Evolutionary conservation across 371 early-diverging fungal genomes (phyloP).

Genomic region (Chytridiales sp.): DNA sequence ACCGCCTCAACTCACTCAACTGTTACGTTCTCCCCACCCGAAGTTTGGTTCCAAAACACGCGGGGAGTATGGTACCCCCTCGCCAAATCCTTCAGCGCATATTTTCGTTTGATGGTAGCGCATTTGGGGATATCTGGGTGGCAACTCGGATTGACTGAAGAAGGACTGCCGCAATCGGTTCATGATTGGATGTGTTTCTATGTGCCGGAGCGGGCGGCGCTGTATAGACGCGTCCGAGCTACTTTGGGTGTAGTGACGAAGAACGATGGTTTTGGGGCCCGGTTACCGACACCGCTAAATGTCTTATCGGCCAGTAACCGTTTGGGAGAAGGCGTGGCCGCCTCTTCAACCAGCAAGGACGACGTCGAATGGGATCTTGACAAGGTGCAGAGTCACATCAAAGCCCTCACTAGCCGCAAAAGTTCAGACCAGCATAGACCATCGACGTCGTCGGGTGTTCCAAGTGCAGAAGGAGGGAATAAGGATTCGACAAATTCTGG

Average conservation of each 20-base stretch:
- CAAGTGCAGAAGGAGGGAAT: no score
- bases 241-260: background rate
- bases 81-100: conserved; percentile 30
- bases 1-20: no score
- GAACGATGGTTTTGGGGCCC: background rate
- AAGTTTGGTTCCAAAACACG: conserved; percentile 28
- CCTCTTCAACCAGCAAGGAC: background rate
- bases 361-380: conserved; percentile 16
- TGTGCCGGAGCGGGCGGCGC: conserved; percentile 18
- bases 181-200: conserved; percentile 31
- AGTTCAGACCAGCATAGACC: no score
- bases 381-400: background rate
- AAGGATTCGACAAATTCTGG: no score
- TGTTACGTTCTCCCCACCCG: background rate
- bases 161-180: conserved; percentile 13
- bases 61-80: conserved; percentile 30
- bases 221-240: conserved; percentile 12
- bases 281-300: background rate
- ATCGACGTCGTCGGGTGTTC: no score
- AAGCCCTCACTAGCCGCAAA: no score
- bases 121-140: conserved; percentile 42
- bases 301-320: no score
- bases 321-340: background rate
- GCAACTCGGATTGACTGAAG: conserved; percentile 29
- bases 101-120: conserved; percentile 32